Evolutionary conservation across 495 filamentous ascomycete genomes (phyloP).

Genomic region (Xylaria sp.): DNA sequence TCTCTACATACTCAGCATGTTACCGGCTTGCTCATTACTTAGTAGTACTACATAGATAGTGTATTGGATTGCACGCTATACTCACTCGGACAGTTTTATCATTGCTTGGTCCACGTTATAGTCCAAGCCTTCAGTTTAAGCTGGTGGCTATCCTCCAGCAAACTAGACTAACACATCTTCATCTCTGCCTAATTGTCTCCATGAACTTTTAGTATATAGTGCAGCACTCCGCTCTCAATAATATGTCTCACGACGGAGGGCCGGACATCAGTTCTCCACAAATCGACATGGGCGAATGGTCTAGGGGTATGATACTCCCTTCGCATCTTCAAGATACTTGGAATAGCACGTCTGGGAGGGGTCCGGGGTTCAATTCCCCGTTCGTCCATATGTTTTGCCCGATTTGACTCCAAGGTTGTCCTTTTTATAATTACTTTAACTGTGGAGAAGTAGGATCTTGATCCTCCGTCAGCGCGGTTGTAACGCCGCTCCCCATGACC

Average conservation of each 20-base stretch:
- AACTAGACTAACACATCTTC: background rate
- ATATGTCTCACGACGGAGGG: background rate
- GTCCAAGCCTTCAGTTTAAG: no score
- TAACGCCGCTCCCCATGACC: no score
- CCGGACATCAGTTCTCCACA: background rate
- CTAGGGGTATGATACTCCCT: conserved; percentile 33
- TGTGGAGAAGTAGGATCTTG: no score
- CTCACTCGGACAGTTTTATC: no score
- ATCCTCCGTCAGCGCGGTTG: no score
- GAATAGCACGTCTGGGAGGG: conserved; percentile 20
- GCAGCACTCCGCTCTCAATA: background rate
- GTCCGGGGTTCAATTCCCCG: conserved; percentile 33
- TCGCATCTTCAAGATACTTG: conserved; percentile 17
- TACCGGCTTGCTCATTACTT: no score
- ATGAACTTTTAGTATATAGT: background rate
- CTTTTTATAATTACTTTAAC: background rate
- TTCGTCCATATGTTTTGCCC: conserved; percentile 23
- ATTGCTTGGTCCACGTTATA: no score
- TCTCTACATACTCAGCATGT: no score
- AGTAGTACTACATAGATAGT: no score
- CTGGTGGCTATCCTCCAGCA: no score
- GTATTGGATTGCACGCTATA: no score
- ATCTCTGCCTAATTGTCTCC: background rate
- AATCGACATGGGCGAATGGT: conserved; percentile 25
- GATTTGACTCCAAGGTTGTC: no score